Base-by-base conservation (phyloP, 805 yeast species). In the Yarrowia sp. region DNA sequence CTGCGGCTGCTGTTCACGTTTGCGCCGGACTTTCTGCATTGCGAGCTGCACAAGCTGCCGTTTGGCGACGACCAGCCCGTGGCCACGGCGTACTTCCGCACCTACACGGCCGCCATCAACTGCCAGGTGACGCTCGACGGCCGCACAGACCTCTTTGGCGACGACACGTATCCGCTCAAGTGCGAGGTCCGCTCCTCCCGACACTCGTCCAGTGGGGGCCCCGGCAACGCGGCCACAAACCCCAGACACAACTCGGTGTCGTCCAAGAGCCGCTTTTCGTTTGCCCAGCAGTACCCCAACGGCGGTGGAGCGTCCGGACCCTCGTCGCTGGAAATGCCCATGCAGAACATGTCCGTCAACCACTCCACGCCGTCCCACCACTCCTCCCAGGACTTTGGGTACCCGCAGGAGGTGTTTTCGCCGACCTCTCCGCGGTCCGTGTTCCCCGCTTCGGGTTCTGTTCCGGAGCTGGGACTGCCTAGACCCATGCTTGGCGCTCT, bases 1-100 rank as follows among this genome's bases (percentile, higher is more conserved):
- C 75, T 80, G 63, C 75, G 75, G 15, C 72, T 79, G 43, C 70
- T 80, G 66, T 80, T 80, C 69, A 76, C 82, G 11, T 77, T 80
- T 69, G 82, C 82, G 15, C 74, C 75, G 5, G 82, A 79, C 48
- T 79, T 75, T 67, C 43, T 77, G 42, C 70, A 73, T 42, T 71
- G 76, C 50, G 82, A 80, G 58, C 67, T 80, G 35, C 73, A 71
- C 50, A 73, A 74, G 61, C 73, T 76, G 36, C 74, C 78, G 14
- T 63, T 63, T 63, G 67, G 67, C 22, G 67, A 63, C 56, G 67
- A 63, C 56, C 71, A 74, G 15, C 64, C 73, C 32, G 67, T 72
- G 26, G 75, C 76, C 38, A 53, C 61, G 22, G 81, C 77, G 8
- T 75, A 72, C 59, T 78, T 78, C 74, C 71, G 72, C 41, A 69